Conservation (phyloP, 768 basidiomycete genomes). For the Xanthoconium stramineum region DNA sequence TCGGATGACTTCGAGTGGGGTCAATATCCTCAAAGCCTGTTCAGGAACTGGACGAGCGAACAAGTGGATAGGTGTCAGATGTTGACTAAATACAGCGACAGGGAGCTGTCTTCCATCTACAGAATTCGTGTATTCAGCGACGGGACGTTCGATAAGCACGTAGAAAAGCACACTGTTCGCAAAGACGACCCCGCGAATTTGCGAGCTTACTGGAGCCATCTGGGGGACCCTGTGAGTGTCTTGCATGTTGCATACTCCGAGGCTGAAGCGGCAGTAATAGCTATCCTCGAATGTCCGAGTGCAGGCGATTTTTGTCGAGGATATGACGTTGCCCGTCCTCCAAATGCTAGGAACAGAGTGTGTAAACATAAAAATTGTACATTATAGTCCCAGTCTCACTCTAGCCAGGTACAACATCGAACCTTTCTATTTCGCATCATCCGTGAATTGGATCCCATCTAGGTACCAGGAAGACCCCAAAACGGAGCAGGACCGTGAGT, state of each 20-base stretch:
- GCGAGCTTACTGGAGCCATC: constrained; percentile 28
- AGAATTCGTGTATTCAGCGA: constrained; percentile 14
- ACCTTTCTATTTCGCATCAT: constrained; percentile 44
- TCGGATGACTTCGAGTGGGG: constrained; percentile 23
- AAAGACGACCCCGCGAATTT: constrained; percentile 11
- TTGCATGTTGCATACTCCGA: neutral
- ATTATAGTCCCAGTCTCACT: neutral
- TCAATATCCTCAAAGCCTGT: constrained; percentile 48
- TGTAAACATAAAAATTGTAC: neutral
- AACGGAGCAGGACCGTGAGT: constrained; percentile 39
- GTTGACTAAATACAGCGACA: constrained; percentile 17
- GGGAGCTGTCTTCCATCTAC: constrained; percentile 18
- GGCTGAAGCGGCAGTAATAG: constrained; percentile 14
- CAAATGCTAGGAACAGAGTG: constrained; percentile 41
- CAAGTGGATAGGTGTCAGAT: constrained; percentile 41
- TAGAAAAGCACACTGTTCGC: constrained; percentile 8
- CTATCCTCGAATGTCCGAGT: constrained; percentile 27
- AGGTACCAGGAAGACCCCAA: constrained; percentile 38
- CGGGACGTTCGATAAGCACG: constrained; percentile 18
- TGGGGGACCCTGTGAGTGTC: constrained; percentile 26
- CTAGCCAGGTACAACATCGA: constrained; percentile 37
- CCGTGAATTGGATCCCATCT: constrained; percentile 40
- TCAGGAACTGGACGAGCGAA: constrained; percentile 50
- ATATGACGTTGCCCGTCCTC: constrained; percentile 33
- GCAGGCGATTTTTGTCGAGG: constrained; percentile 39